A percentile compares a stretch with the other conserved stretches of the same genome.
Evolutionary conservation across 805 yeast species (phyloP).

Genomic region (Vanderwaltozyma polyspora): DNA sequence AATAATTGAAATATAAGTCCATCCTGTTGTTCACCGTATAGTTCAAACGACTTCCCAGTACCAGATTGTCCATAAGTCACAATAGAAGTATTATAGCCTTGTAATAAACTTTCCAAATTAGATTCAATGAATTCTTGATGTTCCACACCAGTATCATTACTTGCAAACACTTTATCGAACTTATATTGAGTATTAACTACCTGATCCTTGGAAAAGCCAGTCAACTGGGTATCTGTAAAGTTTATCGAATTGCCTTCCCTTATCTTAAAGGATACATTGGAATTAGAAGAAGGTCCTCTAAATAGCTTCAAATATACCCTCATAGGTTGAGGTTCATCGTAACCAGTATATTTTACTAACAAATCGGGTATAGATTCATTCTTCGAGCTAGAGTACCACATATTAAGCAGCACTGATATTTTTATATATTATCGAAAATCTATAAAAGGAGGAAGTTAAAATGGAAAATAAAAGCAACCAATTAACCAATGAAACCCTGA

Average conservation of each 20-base stretch:
- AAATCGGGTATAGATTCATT: background rate
- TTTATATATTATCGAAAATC: too few relatives aligned
- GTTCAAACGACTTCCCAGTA: conserved; percentile 64
- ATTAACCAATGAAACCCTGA: too few relatives aligned
- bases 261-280: background rate
- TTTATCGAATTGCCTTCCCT: background rate
- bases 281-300: background rate
- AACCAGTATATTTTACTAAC: background rate
- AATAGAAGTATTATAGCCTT: conserved; percentile 68
- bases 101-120: conserved; percentile 4
- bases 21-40: conserved; percentile 46
- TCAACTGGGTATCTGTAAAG: background rate
- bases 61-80: conserved; percentile 75
- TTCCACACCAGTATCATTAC: conserved; percentile 41
- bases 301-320: background rate
- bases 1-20: conserved; percentile 71
- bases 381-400: conserved; percentile 22
- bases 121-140: conserved; percentile 1
- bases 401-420: too few relatives aligned
- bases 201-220: background rate
- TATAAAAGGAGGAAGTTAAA: too few relatives aligned
- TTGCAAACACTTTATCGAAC: conserved; percentile 39
- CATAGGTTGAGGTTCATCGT: background rate
- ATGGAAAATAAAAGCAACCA: too few relatives aligned
- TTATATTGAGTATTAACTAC: background rate